Evolutionary conservation across 106 monocot genomes (phyloP).

Genomic region (Narthecium ossifragum): DNA sequence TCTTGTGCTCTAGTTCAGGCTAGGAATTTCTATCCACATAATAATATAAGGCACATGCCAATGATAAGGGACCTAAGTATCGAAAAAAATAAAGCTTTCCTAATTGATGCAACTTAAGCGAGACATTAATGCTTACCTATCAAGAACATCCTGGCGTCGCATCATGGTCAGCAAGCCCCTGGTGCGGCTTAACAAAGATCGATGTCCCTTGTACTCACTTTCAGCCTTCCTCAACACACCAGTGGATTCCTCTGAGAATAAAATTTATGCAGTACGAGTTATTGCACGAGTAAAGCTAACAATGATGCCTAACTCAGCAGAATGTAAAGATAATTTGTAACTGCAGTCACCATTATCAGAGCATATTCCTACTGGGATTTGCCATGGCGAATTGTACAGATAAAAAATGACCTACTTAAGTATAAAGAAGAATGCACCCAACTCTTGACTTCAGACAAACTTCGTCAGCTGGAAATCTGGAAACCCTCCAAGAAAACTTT

Average conservation of each 20-base stretch:
- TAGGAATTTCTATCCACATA: background rate
- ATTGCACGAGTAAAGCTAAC: too few relatives aligned
- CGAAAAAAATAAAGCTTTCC: background rate
- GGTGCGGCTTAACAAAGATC: constrained; percentile 78
- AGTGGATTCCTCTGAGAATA: constrained; percentile 74
- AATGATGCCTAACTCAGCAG: too few relatives aligned
- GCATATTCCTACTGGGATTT: too few relatives aligned
- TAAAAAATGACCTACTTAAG: too few relatives aligned
- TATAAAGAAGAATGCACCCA: too few relatives aligned
- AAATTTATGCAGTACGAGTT: too few relatives aligned
- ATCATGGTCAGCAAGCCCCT: constrained; percentile 75
- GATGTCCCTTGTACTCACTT: constrained; percentile 88
- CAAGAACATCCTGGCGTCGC: constrained; percentile 86
- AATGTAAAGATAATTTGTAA: too few relatives aligned
- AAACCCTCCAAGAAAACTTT: too few relatives aligned
- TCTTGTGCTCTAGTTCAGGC: background rate
- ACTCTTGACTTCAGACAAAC: too few relatives aligned
- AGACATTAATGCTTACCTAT: constrained; percentile 43
- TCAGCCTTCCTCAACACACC: constrained; percentile 81
- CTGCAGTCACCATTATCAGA: too few relatives aligned
- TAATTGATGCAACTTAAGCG: background rate
- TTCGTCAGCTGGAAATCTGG: too few relatives aligned
- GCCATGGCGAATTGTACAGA: too few relatives aligned
- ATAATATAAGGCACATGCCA: background rate
- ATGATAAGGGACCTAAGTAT: background rate